phyloP scores from a whole-genome alignment of 306 rosid species.

The Cyamopsis tetragonoloba region DNA sequence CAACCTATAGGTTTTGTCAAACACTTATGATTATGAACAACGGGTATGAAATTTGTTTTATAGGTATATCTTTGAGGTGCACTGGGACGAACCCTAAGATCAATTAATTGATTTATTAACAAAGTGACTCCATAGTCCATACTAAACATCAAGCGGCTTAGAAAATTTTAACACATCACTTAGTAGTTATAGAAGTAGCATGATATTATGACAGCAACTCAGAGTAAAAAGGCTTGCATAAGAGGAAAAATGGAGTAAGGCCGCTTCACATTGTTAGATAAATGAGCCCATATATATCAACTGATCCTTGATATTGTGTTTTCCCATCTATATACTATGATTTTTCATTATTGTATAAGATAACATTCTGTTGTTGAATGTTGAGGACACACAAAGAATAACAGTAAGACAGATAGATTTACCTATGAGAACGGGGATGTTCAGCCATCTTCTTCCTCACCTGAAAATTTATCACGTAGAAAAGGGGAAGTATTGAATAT shows the following conservation, averaged over 20 bases:
- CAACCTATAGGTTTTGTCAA: not conserved
- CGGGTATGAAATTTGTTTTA: not conserved
- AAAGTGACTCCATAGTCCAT: not conserved
- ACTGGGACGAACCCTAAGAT: not conserved
- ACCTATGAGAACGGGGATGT: conserved; percentile 70
- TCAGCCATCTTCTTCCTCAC: conserved; percentile 72
- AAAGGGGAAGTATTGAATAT: not conserved
- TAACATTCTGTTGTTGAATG: not conserved
- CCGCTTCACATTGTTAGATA: not conserved
- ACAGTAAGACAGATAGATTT: conserved; percentile 1
- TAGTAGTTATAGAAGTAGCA: not conserved
- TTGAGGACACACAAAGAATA: not conserved
- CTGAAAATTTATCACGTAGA: conserved; percentile 45
- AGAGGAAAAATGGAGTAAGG: conserved; percentile 6
- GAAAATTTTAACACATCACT: not conserved
- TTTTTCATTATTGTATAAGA: not conserved
- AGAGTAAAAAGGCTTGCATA: no score
- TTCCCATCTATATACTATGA: not conserved
- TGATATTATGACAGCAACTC: not conserved
- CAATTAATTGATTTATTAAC: not conserved
- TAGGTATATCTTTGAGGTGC: conserved; percentile 9
- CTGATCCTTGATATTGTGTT: not conserved
- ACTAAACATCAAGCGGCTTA: not conserved
- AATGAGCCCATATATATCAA: not conserved
- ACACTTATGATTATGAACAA: not conserved